A percentile compares a stretch with the other conserved stretches of the same genome.
Conservation (phyloP, 768 basidiomycete species). For the Boletus vermiculosoides region DNA sequence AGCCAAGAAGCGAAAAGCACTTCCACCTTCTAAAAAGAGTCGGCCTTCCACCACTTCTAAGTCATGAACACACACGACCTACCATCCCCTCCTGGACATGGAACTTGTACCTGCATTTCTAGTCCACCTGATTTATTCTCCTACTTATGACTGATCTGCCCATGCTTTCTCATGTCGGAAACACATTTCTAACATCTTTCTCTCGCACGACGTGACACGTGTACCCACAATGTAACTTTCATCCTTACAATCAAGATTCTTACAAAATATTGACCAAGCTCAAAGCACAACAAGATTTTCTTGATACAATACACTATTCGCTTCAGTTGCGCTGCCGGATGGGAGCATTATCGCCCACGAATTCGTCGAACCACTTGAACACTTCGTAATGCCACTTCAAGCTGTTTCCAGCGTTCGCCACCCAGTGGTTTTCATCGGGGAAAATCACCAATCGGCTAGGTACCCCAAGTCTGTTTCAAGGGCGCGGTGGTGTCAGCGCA, state of each 20-base stretch:
- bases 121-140: constrained; percentile 10
- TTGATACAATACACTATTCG: neutral
- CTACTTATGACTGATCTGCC: constrained; percentile 7
- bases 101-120: neutral
- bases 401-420: constrained; percentile 76
- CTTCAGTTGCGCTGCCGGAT: constrained; percentile 13
- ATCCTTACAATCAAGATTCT: constrained; percentile 1
- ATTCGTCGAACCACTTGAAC: constrained; percentile 83
- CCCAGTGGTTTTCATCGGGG: constrained; percentile 94
- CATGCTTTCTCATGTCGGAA: constrained; percentile 9
- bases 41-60: constrained; percentile 6
- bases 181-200: constrained; percentile 3
- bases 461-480: constrained; percentile 52
- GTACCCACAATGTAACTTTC: constrained; percentile 8
- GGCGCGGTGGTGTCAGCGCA: neutral
- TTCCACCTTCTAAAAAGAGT: constrained; percentile 10
- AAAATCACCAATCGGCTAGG: constrained; percentile 80
- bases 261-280: neutral
- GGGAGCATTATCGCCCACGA: constrained; percentile 41
- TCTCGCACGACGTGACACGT: constrained; percentile 1
- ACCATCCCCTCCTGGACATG: neutral
- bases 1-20: constrained; percentile 25
- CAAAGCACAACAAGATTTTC: neutral
- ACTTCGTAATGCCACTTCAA: constrained; percentile 96
- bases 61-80: constrained; percentile 5